Percentiles rank a stretch among this genome's conserved stretches.
Evolutionary conservation across 2,329 filamentous ascomycete species (phyloP).

Genomic region (Ascochyta pisi): DNA sequence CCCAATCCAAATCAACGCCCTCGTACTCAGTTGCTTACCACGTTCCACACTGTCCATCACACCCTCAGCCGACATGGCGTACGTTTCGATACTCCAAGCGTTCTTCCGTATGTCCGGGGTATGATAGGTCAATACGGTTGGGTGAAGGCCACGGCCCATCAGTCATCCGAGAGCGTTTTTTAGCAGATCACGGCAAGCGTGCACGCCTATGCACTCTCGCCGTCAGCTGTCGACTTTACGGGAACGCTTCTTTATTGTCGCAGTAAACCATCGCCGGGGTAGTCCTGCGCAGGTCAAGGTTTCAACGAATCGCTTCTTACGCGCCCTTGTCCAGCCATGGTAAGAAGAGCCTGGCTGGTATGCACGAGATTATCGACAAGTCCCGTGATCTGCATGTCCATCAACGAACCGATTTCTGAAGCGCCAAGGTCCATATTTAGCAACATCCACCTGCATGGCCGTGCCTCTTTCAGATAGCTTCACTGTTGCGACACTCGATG

Average conservation of each 20-base stretch:
- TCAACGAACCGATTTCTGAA: not conserved
- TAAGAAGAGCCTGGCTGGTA: not conserved
- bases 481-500: not conserved
- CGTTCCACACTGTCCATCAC: too few species aligned
- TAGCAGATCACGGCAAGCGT: not conserved
- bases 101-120: too few species aligned
- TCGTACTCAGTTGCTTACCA: too few species aligned
- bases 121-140: too few species aligned
- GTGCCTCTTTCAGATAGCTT: not conserved
- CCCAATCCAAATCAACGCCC: too few species aligned
- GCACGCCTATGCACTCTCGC: not conserved
- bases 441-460: conserved; percentile 1
- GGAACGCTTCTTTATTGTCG: not conserved
- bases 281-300: not conserved
- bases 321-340: not conserved
- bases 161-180: too few species aligned
- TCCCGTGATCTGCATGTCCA: not conserved
- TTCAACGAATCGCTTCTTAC: not conserved
- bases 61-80: too few species aligned
- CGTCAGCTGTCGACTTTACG: not conserved
- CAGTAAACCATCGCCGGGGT: not conserved
- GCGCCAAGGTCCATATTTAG: conserved; percentile 8
- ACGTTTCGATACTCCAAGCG: too few species aligned
- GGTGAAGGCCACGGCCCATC: too few species aligned
- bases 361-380: not conserved